phyloP scores from a whole-genome alignment of 116 monocot species.

The Dioscorea cayenensis region DNA sequence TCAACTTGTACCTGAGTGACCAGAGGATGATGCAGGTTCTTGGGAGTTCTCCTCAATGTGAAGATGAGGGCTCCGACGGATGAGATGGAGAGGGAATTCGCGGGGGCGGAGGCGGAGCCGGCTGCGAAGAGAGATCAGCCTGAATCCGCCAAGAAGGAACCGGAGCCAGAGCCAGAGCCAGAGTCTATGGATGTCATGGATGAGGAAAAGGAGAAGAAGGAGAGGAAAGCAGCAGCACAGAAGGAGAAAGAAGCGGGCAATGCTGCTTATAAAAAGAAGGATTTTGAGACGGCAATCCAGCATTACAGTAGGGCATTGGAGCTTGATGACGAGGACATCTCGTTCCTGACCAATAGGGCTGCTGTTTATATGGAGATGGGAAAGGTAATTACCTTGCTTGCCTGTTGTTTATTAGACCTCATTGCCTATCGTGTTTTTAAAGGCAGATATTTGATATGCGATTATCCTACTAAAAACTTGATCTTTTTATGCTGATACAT shows the following conservation, averaged over 20 bases:
- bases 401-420: not conserved
- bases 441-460: not conserved
- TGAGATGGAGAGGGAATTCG: not conserved
- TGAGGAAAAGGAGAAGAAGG: slow-evolving; percentile 46
- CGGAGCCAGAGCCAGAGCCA: slow-evolving; percentile 9
- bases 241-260: slow-evolving; percentile 95
- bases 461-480: no score
- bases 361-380: slow-evolving; percentile 99
- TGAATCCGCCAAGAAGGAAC: not conserved
- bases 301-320: slow-evolving; percentile 75
- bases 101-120: not conserved
- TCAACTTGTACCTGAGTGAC: slow-evolving; percentile 69
- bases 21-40: slow-evolving; percentile 92
- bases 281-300: slow-evolving; percentile 85
- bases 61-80: slow-evolving; percentile 32
- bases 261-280: slow-evolving; percentile 97
- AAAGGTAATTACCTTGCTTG: slow-evolving; percentile 39
- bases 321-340: slow-evolving; percentile 93
- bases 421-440: not conserved
- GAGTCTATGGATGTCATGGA: slow-evolving; percentile 16
- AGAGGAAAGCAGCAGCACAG: slow-evolving; percentile 71
- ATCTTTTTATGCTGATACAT: no score
- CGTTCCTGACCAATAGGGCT: slow-evolving; percentile 90
- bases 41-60: slow-evolving; percentile 73
- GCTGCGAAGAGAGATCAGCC: not conserved